Evolutionary conservation across 768 basidiomycete species (phyloP).

Genomic region (Psilocybe cubensis): DNA sequence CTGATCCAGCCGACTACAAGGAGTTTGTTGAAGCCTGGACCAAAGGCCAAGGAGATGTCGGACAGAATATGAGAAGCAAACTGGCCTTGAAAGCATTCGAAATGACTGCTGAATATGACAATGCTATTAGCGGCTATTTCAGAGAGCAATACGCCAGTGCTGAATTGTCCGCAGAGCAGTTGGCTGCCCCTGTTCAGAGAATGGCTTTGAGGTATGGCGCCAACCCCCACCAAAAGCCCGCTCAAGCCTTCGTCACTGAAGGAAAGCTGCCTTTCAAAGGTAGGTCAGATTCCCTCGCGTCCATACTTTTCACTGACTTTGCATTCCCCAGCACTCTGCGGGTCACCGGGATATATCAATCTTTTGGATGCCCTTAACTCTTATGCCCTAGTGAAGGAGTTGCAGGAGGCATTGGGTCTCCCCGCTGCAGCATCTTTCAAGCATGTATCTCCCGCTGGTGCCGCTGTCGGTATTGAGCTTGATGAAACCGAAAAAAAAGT

Average conservation of each 20-base stretch:
- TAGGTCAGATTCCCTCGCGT: conserved; percentile 30
- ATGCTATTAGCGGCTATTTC: conserved; percentile 96
- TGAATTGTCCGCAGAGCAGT: conserved; percentile 63
- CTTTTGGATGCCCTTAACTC: conserved; percentile 97
- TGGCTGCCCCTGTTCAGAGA: conserved; percentile 77
- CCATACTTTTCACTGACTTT: neutral
- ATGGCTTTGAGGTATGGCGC: conserved; percentile 92
- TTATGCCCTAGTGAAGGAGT: conserved; percentile 93
- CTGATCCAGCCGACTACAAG: conserved; percentile 86
- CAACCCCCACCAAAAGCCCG: conserved; percentile 98
- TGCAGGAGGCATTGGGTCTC: conserved; percentile 82
- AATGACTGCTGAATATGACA: conserved; percentile 93
- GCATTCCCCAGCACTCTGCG: conserved; percentile 72
- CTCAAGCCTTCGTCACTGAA: conserved; percentile 90
- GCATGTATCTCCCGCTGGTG: conserved; percentile 98
- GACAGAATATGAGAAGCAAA: conserved; percentile 69
- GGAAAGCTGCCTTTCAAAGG: conserved; percentile 95
- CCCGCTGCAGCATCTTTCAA: conserved; percentile 99
- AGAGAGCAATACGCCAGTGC: conserved; percentile 91
- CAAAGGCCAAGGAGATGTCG: conserved; percentile 74
- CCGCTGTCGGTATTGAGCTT: conserved; percentile 87
- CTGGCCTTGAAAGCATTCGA: conserved; percentile 97
- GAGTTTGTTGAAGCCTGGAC: conserved; percentile 81
- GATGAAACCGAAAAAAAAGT: conserved; percentile 88
- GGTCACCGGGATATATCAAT: conserved; percentile 98